Base-by-base conservation (phyloP, 2,329 filamentous ascomycete genomes). In the Fusarium metavorans region DNA sequence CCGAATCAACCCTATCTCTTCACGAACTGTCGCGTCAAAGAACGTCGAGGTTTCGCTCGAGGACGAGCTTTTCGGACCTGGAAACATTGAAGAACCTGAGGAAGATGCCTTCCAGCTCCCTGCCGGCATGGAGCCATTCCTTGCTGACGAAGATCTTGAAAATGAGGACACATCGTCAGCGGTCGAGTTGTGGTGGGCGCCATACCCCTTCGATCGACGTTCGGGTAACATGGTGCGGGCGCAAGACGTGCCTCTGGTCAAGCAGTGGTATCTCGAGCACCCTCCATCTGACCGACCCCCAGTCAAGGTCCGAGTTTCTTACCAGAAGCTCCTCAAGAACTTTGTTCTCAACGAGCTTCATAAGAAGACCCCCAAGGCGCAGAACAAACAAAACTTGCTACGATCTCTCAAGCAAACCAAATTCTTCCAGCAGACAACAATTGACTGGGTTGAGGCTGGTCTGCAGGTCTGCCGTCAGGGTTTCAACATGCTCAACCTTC, bases 371-470 rank as follows among this genome's bases (percentile, higher is more conserved):
- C 95, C 96, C 8, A 98, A 99, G 87, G 94, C 97, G 5, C 92
- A 98, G 77, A 98, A 95, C 86, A 97, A 96, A 82, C 97, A 99
- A 80, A 95, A 97, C 79, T 85, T 99, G 67, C 90, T 98, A 82
- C 92, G 91, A 78, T 97, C 95, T 10, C 85, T 99, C 76, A 98
- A 98, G 84, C 92, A 95, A 77, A 99, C 97, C 57, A 99, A 99
- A 81, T 99, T 99, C 86, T 99, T 99, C 89, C 97, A 99, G 84
- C 97, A 98, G 84, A 99, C 97, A 4, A 98, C 95, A 10, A 98
- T 99, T 74, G 97, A 99, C 82, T 99, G 97, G 97, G 97, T 99
- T 48, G 97, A 99, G 86, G 97, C 97, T 78, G 97, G 97, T 85
- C 89, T 99, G 80, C 97, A 99, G 85, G 97, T 99, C 72, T 99